Conservation (phyloP, 345 rosid genomes). For the Heritiera fomes region DNA sequence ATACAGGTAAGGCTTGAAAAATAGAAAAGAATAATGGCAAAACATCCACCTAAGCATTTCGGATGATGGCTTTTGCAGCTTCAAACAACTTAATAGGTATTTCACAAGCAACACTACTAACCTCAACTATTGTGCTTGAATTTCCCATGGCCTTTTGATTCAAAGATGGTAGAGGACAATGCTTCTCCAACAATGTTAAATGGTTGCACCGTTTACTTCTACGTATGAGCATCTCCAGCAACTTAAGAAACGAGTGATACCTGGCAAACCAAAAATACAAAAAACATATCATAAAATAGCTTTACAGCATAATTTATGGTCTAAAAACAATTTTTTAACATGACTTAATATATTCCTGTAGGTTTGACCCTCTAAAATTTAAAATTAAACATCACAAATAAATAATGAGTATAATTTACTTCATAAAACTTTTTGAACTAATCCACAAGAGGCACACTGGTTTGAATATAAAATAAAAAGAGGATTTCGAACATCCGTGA, state of each 20-base stretch:
- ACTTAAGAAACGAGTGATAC: slow-evolving; percentile 57
- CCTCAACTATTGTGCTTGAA: slow-evolving; percentile 33
- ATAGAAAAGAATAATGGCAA: neutral
- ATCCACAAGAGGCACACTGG: neutral
- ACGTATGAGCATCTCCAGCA: slow-evolving; percentile 55
- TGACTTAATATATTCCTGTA: neutral
- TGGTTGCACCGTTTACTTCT: slow-evolving; percentile 52
- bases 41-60: slow-evolving; percentile 2
- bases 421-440: neutral
- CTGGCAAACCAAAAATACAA: slow-evolving; percentile 35
- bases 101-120: slow-evolving; percentile 29
- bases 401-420: neutral
- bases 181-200: slow-evolving; percentile 59
- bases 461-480: neutral
- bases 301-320: neutral
- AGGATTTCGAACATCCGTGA: neutral
- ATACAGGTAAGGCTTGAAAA: neutral
- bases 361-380: neutral
- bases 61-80: slow-evolving; percentile 5
- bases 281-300: neutral
- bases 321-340: neutral
- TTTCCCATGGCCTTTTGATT: slow-evolving; percentile 22
- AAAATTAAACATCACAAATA: neutral
- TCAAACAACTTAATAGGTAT: slow-evolving; percentile 1
- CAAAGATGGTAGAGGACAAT: slow-evolving; percentile 45